Evolutionary conservation across 1,139 yeast genomes (phyloP).

Genomic region (Diutina rugosa): DNA sequence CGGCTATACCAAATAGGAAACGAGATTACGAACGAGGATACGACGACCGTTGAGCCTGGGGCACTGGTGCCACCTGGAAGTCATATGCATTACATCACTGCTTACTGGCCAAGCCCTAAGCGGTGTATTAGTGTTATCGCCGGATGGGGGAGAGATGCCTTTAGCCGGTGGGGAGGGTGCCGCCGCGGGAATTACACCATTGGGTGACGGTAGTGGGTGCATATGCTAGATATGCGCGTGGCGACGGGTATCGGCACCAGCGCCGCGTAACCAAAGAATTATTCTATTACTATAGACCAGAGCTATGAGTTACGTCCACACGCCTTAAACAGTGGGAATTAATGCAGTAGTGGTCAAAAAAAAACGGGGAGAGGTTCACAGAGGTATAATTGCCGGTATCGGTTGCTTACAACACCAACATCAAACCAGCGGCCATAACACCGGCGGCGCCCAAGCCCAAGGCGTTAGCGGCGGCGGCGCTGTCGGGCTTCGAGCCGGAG

Average conservation of each 20-base stretch:
- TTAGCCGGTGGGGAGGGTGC: no score
- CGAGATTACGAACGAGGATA: no score
- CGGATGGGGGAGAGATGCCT: not conserved
- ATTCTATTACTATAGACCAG: slow-evolving; percentile 1
- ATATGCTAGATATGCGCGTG: not conserved
- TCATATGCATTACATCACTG: no score
- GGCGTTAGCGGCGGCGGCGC: slow-evolving; percentile 10
- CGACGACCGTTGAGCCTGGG: no score
- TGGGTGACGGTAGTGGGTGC: not conserved
- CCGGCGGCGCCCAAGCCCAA: slow-evolving; percentile 8
- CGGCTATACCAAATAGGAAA: no score
- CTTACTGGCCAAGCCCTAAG: no score
- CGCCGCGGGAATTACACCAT: not conserved
- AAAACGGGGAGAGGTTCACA: not conserved
- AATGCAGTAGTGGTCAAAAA: not conserved
- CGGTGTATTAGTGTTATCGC: not conserved
- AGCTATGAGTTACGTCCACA: not conserved
- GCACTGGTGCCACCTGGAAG: no score
- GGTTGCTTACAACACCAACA: slow-evolving; percentile 3
- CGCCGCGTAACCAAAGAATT: not conserved
- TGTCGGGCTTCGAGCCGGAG: slow-evolving; percentile 11
- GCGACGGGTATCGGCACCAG: not conserved
- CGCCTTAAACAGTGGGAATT: not conserved
- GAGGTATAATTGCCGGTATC: not conserved
- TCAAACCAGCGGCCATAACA: slow-evolving; percentile 8